Base-by-base conservation (phyloP, 768 basidiomycete genomes). In the Leccinum incarnatum region DNA sequence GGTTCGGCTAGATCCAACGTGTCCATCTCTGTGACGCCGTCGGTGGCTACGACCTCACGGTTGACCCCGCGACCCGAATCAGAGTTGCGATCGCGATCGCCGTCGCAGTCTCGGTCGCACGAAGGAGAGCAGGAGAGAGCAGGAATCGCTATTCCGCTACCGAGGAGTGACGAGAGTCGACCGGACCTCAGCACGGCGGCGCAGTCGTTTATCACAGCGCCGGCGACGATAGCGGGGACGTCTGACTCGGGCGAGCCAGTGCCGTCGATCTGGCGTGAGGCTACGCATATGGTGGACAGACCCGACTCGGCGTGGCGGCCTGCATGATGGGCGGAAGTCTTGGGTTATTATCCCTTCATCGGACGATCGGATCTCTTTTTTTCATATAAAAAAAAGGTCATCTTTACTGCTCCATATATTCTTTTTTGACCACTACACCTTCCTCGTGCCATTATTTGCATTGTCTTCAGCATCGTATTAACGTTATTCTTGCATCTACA, bases 181-280 rank as follows among this genome's bases (percentile, higher is more conserved):
- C 79, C 81, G 0, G 86, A 86, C 68, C 79, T 90, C 66, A 89
- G 88, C 69, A 87, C 86, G 0, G 88, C 88, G 12, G 79, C 83
- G 3, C 79, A 79, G 58, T 89, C 88, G 56, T 87, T 89, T 62
- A 79, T 89, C 21, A 88, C 88, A 5, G 81, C 82, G 17, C 79
- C 89, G 45, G 79, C 81, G 50, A 87, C 86, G 7, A 69, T 86
- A 11, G 78, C 79, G 15, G 81, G 83, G 23, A 80, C 66, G 32
- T 85, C 85, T 17, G 85, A 82, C 47, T 77, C 79, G 55, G 79
- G 81, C 54, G 79, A 75, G 34, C 72, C 72, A 23, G 79, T 77
- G 37, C 75, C 78, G 17, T 71, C 77, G 50, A 84, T 80, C 66
- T 83, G 81, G 83, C 77, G 76, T 29, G 77, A 74, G 25, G 55